Percentiles rank a stretch among this genome's conserved stretches.
Conservation (phyloP, 768 basidiomycete genomes). For the Coprinopsis sp. region DNA sequence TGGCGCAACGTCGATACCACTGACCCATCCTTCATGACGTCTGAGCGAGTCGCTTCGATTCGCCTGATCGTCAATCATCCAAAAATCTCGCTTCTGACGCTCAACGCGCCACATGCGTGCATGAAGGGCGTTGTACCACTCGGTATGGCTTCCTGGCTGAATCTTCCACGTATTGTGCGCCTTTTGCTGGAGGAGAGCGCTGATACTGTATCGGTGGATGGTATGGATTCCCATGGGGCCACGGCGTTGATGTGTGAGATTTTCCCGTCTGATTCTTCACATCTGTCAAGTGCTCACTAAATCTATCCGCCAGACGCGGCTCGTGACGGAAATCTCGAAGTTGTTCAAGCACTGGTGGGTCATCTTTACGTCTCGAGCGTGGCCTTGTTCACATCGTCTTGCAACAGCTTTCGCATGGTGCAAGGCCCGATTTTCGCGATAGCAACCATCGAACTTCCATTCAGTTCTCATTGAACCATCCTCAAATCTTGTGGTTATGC, state of each 20-base stretch:
- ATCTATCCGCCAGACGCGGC: slow-evolving; percentile 55
- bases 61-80: slow-evolving; percentile 50
- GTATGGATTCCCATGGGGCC: slow-evolving; percentile 68
- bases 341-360: slow-evolving; percentile 64
- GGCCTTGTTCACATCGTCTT: slow-evolving; percentile 2
- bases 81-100: slow-evolving; percentile 58
- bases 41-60: slow-evolving; percentile 53
- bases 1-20: slow-evolving; percentile 69
- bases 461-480: slow-evolving; percentile 62
- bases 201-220: slow-evolving; percentile 65
- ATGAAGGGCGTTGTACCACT: slow-evolving; percentile 75
- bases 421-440: slow-evolving; percentile 70
- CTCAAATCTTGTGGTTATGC: slow-evolving; percentile 63
- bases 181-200: slow-evolving; percentile 59
- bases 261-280: slow-evolving; percentile 10
- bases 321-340: slow-evolving; percentile 64
- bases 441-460: slow-evolving; percentile 67
- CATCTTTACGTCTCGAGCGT: slow-evolving; percentile 2
- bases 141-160: slow-evolving; percentile 76
- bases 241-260: slow-evolving; percentile 82
- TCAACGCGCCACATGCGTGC: slow-evolving; percentile 68
- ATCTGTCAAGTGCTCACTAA: slow-evolving; percentile 17
- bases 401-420: slow-evolving; percentile 58
- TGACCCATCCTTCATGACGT: slow-evolving; percentile 63
- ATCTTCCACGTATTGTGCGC: slow-evolving; percentile 55